A percentile compares a stretch with the other conserved stretches of the same genome.
These are phyloP conservation scores for Cryptococcus maquisensis DNA, from an alignment of 1,284 basidiomycete species.

Conservation along the genomic window DNA sequence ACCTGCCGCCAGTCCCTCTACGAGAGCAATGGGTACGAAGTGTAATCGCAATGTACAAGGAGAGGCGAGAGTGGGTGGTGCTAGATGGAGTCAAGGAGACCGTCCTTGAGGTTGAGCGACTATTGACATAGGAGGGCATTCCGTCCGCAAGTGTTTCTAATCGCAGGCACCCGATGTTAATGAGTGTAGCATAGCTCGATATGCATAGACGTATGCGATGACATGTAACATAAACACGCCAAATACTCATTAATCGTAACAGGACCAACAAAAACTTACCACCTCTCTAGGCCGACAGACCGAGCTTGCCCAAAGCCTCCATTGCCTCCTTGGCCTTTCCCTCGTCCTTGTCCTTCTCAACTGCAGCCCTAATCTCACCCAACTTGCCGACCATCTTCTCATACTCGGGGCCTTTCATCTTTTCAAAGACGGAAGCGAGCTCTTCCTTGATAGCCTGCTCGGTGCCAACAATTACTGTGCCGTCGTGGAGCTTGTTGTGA, in stretches of 20 bases:
- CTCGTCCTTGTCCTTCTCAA: conserved; percentile 10
- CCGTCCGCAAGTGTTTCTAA: too few species aligned
- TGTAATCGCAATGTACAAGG: conserved; percentile 25
- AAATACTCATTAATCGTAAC: too few species aligned
- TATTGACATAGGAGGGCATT: too few species aligned
- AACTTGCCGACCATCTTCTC: conserved; percentile 16
- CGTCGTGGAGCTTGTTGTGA: conserved; percentile 20
- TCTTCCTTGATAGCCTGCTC: conserved; percentile 28
- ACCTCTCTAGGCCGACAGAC: too few species aligned
- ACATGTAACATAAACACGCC: too few species aligned
- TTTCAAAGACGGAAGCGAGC: conserved; percentile 12
- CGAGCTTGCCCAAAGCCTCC: conserved; percentile 9
- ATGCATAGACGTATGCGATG: too few species aligned
- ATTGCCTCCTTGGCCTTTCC: conserved; percentile 18
- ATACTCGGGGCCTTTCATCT: conserved; percentile 13
- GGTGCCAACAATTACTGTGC: conserved; percentile 24
- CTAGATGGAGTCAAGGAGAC: conserved; percentile 18
- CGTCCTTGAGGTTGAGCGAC: conserved; percentile 22
- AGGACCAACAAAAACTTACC: too few species aligned
- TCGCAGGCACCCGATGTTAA: too few species aligned
- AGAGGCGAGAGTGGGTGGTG: conserved; percentile 25
- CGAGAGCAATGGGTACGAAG: conserved; percentile 20
- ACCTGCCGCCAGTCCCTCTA: conserved; percentile 21
- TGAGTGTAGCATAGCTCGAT: too few species aligned
- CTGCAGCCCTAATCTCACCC: conserved; percentile 11